Evolutionary conservation across 2,329 filamentous ascomycete genomes (phyloP), one percentile per base, ranked within the genome.

Genomic region (Domatiomyces globalis): DNA sequence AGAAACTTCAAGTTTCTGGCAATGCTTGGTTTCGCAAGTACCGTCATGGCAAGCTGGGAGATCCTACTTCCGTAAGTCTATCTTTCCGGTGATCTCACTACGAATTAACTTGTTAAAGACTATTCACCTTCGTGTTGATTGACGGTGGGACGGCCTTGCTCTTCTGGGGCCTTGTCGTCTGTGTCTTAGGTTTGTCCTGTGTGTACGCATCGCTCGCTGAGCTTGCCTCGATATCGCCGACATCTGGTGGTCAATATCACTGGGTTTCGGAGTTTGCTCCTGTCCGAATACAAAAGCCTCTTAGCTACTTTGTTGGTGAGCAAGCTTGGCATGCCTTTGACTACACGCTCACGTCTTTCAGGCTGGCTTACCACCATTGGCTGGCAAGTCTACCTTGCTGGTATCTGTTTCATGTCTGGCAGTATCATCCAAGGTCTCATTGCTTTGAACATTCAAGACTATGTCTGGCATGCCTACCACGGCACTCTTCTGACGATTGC

Each of bases 281-380:
- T 1, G 49, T n/a, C n/a, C 22, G 22, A 3, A 25, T 70, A 46
- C 75, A 79, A 56, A 77, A 74, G 50, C 70, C 75, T 27, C 63
- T 79, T 1, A 77, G 73, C 54, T 81, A 80, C 58, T 60, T 75
- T 17, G 71, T 58, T 9, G n/a, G n/a, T n/a, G n/a, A n/a, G n/a
- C n/a, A n/a, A n/a, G n/a, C n/a, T n/a, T n/a, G n/a, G n/a, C n/a
- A n/a, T 8, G 18, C 8, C 18, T 62, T 20, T 58, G 51, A 25
- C 58, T 55, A 39, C 65, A 65, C 19, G 61, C 18, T 65, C 64
- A 9, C 61, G 58, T 56, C 56, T 62, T 48, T 59, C 61, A 44
- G 67, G 66, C 4, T 70, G 67, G 67, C 56, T 68, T 10, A 70
- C 67, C 1, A 69, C 66, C 65, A 63, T 66, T 45, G 66, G 63